Evolutionary conservation across 257 asterid genomes (phyloP).

Genomic region (Rhazya stricta): DNA sequence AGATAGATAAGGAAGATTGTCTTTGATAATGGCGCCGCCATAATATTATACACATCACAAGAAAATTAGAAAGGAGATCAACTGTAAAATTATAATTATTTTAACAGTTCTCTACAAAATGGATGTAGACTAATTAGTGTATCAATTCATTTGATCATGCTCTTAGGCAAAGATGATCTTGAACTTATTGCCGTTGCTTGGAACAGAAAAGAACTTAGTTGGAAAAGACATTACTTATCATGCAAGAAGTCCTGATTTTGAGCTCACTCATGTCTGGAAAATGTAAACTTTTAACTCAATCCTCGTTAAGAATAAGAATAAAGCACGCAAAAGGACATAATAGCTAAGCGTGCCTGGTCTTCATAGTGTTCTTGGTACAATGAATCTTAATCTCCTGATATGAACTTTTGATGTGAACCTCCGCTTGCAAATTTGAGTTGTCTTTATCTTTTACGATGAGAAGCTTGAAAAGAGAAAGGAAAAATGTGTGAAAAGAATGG

Average conservation of each 20-base stretch:
- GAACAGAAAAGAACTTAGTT: neutral
- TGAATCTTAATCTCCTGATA: neutral
- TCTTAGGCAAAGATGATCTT: neutral
- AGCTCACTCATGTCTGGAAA: too few relatives aligned
- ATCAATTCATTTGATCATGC: neutral
- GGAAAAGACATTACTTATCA: neutral
- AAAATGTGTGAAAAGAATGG: too few relatives aligned
- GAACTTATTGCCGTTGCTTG: neutral
- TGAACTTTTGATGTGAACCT: neutral
- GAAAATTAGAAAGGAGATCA: too few relatives aligned
- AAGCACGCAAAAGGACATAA: neutral
- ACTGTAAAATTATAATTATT: too few relatives aligned
- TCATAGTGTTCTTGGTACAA: constrained; percentile 1
- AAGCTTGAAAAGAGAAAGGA: neutral
- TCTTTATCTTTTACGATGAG: neutral
- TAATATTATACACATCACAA: too few relatives aligned
- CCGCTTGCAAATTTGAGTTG: neutral
- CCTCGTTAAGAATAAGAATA: neutral
- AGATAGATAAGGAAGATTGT: too few relatives aligned
- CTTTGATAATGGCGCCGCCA: too few relatives aligned
- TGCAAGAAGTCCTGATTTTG: too few relatives aligned
- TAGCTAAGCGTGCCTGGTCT: neutral
- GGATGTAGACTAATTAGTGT: neutral
- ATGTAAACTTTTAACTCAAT: too few relatives aligned
- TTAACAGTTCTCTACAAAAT: too few relatives aligned